phyloP scores from a whole-genome alignment of 768 basidiomycete genomes.

The Boletellus ananas region DNA sequence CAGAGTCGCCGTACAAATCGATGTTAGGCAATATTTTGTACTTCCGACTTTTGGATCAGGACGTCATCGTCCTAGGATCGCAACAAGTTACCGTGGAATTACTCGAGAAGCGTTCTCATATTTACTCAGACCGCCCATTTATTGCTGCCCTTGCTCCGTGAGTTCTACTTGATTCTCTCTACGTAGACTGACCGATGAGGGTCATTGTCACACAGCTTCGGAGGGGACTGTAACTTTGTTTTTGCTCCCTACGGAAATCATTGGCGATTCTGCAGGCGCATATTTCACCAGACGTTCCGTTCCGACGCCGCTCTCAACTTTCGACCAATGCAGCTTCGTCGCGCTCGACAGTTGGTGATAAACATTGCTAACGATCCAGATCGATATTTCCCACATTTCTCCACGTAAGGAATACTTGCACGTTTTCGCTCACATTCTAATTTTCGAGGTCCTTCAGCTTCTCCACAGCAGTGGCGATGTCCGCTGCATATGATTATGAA shows the following conservation, averaged over 20 bases:
- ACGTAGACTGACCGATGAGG: no score
- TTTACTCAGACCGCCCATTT: slow-evolving; percentile 48
- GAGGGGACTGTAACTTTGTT: slow-evolving; percentile 1
- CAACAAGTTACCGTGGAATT: slow-evolving; percentile 39
- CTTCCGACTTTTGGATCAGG: slow-evolving; percentile 43
- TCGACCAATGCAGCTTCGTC: slow-evolving; percentile 5
- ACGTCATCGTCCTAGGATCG: slow-evolving; percentile 42
- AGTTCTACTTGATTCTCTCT: neutral
- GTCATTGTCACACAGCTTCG: neutral
- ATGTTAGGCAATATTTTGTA: slow-evolving; percentile 40
- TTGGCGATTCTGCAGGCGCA: slow-evolving; percentile 10
- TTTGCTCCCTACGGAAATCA: slow-evolving; percentile 5
- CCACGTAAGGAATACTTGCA: neutral
- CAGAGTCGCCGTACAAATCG: neutral
- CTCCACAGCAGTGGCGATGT: neutral
- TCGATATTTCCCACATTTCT: neutral
- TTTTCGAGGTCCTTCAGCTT: neutral
- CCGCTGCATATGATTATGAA: slow-evolving; percentile 9
- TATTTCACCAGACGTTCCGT: slow-evolving; percentile 12
- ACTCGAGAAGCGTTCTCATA: slow-evolving; percentile 41
- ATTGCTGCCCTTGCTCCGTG: slow-evolving; percentile 10
- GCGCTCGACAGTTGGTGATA: neutral
- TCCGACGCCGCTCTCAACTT: slow-evolving; percentile 2
- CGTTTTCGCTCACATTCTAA: neutral
- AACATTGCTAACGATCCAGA: neutral